Base-by-base conservation (phyloP, 805 yeast genomes). In the Starmerella sirachaensis region DNA sequence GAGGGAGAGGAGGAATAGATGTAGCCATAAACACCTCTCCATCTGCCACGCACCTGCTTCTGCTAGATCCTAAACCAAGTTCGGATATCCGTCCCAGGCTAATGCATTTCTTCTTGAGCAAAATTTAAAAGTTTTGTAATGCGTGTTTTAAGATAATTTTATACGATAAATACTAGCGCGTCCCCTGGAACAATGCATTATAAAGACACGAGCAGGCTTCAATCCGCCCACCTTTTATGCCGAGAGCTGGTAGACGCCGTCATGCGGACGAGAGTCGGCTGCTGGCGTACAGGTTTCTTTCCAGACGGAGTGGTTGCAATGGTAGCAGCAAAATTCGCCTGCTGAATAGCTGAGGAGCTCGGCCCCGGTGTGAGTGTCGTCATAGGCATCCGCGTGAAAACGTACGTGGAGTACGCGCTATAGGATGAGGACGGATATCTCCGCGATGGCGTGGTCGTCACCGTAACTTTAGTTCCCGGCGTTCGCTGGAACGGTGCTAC, bases 401-500 rank as follows among this genome's bases (percentile, higher is more conserved):
- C 52, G 20, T 59, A 28, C 0, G 80, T 61, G 10, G 72, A 49
- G 60, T 66, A 84, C 50, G 70, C 71, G 0, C 81, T 69, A 38
- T 71, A 80, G 0, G 80, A 64, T 38, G 83, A 72, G 0, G 93
- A 71, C 13, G 88, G 74, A 56, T 60, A 76, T 47, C 73, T 65
- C 48, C 76, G 68, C 9, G 78, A 56, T 77, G 86, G 78, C 8
- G 78, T 66, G 40, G 51, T 33, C 12, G 49, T 40, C 26, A 65
- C 71, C 0, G 94, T 80, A 18, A 84, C 71, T 8, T 61, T 62
- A 1, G 79, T 53, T 3, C 78, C 81, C 5, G 98, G 96, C 60
- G 84, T 94, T 42, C 66, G 56, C 61, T 86, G 96, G 94, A 85
- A 83, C 37, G 96, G 95, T 1, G 97, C 96, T 58, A 61, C 82